A percentile compares a stretch with the other conserved stretches of the same genome.
Conservation (phyloP, 805 yeast genomes). For the Vanderwaltozyma verrucispora region DNA sequence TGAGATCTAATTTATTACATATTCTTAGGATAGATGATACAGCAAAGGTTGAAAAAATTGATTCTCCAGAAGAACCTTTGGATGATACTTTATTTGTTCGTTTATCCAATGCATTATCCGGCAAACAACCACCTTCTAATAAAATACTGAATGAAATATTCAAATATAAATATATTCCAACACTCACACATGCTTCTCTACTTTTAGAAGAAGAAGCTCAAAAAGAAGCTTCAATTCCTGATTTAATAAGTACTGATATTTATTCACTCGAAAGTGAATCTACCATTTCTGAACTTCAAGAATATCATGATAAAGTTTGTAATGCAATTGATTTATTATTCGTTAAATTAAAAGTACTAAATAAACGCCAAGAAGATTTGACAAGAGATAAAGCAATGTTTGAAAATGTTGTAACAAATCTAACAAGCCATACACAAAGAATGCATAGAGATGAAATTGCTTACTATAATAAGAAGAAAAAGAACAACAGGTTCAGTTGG, state of each 20-base stretch:
- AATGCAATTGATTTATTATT: constrained; percentile 18
- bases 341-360: constrained; percentile 29
- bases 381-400: constrained; percentile 62
- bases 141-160: constrained; percentile 14
- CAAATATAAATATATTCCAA: constrained; percentile 11
- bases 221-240: constrained; percentile 13
- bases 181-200: constrained; percentile 9
- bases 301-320: constrained; percentile 22
- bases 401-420: constrained; percentile 79
- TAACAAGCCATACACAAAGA: constrained; percentile 85
- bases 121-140: neutral
- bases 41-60: neutral
- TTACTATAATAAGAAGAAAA: constrained; percentile 27
- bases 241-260: constrained; percentile 6
- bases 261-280: constrained; percentile 4
- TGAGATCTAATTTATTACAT: constrained; percentile 18
- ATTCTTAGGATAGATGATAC: constrained; percentile 19
- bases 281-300: constrained; percentile 6
- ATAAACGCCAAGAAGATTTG: constrained; percentile 35
- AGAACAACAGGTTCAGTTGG: constrained; percentile 13
- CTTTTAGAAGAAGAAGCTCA: constrained; percentile 9
- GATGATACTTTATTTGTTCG: constrained; percentile 15
- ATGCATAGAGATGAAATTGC: constrained; percentile 43
- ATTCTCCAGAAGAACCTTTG: constrained; percentile 5
- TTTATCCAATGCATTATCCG: constrained; percentile 5